Conservation (phyloP, 352 stramenopile genomes). For the Elongisporangium undulatum region DNA sequence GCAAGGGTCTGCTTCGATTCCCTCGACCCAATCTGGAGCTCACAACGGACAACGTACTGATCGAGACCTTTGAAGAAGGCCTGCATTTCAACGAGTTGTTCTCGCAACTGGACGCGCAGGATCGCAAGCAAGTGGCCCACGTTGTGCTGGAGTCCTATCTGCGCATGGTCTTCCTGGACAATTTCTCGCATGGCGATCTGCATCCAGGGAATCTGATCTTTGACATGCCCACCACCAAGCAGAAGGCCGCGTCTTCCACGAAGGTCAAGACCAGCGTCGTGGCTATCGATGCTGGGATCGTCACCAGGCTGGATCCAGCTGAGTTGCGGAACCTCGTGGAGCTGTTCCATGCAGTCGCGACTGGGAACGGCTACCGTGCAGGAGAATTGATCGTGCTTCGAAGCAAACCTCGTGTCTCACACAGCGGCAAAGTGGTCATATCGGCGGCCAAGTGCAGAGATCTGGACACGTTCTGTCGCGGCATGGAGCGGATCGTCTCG, state of each 20-base stretch:
- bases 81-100: slow-evolving; percentile 70
- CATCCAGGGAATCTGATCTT: slow-evolving; percentile 91
- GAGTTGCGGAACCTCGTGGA: slow-evolving; percentile 85
- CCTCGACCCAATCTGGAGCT: slow-evolving; percentile 63
- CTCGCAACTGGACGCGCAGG: slow-evolving; percentile 33
- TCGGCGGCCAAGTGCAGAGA: slow-evolving; percentile 48
- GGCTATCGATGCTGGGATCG: slow-evolving; percentile 82
- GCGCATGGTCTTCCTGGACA: slow-evolving; percentile 96
- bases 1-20: slow-evolving; percentile 56
- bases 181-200: slow-evolving; percentile 93
- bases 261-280: slow-evolving; percentile 44
- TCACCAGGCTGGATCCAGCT: slow-evolving; percentile 67
- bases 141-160: slow-evolving; percentile 87
- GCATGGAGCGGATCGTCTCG: slow-evolving; percentile 71
- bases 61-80: slow-evolving; percentile 89
- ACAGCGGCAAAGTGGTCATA: not conserved
- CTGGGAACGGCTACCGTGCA: slow-evolving; percentile 74
- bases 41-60: slow-evolving; percentile 81
- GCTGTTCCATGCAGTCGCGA: slow-evolving; percentile 80
- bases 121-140: slow-evolving; percentile 58
- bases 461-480: slow-evolving; percentile 62
- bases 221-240: slow-evolving; percentile 17
- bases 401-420: slow-evolving; percentile 29
- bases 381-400: slow-evolving; percentile 70
- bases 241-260: not conserved